These are phyloP conservation scores for Chloranthus sessilifolius DNA, from an alignment of 164 flowering plant species.

Conservation along the genomic window DNA sequence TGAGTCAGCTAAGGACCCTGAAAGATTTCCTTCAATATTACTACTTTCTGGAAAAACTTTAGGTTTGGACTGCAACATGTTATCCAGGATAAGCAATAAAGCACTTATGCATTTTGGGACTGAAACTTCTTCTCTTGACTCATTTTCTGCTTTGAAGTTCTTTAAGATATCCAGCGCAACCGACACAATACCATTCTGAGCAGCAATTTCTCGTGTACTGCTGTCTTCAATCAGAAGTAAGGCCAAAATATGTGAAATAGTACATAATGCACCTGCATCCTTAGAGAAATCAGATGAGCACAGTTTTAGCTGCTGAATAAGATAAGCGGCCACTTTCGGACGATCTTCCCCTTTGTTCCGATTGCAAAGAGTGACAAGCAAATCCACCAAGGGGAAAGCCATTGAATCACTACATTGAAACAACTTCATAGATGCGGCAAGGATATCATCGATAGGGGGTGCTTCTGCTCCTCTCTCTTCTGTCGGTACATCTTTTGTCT, in stretches of 20 bases:
- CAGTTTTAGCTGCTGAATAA: conserved; percentile 71
- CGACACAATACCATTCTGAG: conserved; percentile 56
- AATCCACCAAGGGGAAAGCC: conserved; percentile 73
- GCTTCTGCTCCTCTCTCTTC: conserved; percentile 51
- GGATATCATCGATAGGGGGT: conserved; percentile 85
- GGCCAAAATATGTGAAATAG: conserved; percentile 65
- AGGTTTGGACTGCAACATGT: conserved; percentile 70
- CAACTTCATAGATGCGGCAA: conserved; percentile 61
- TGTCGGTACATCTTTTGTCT: conserved; percentile 35
- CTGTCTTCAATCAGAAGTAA: conserved; percentile 80
- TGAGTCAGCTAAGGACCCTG: conserved; percentile 37
- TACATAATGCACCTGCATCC: conserved; percentile 50
- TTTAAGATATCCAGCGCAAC: conserved; percentile 50
- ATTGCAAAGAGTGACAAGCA: conserved; percentile 75
- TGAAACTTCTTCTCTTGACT: conserved; percentile 36
- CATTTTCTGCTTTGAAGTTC: conserved; percentile 40
- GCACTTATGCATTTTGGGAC: conserved; percentile 76
- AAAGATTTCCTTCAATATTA: conserved; percentile 26
- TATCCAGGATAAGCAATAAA: conserved; percentile 70
- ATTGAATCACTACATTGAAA: conserved; percentile 66
- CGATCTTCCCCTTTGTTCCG: conserved; percentile 88
- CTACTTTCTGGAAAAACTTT: conserved; percentile 31
- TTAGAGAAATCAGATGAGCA: conserved; percentile 51
- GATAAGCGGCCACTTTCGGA: conserved; percentile 55
- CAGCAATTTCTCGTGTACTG: conserved; percentile 63